These are phyloP conservation scores for Zymoseptoria passerinii DNA, from an alignment of 2,329 filamentous ascomycete species.

Conservation along the genomic window DNA sequence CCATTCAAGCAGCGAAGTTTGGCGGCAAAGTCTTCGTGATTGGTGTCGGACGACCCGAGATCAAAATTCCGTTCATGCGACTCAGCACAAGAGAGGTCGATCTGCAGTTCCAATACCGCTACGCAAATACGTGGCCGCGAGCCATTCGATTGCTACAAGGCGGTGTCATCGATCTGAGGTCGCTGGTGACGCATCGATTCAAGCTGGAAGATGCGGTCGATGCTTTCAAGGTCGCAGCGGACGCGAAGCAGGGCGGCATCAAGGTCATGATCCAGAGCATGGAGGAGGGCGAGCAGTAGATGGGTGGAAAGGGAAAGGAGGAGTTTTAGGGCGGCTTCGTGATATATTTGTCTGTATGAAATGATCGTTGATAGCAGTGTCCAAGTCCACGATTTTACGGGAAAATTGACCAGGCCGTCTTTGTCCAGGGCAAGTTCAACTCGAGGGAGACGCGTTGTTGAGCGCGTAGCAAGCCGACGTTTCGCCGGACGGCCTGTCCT, in stretches of 20 bases:
- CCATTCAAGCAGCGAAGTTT: conserved; percentile 87
- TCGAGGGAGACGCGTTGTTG: neutral
- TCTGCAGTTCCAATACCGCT: conserved; percentile 93
- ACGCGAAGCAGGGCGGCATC: conserved; percentile 89
- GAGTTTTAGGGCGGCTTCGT: neutral
- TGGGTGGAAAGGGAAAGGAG: neutral
- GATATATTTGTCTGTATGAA: neutral
- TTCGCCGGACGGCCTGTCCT: neutral
- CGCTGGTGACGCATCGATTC: conserved; percentile 82
- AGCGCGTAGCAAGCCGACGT: neutral
- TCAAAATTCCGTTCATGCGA: conserved; percentile 92
- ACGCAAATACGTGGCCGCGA: conserved; percentile 91
- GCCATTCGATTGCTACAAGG: conserved; percentile 82
- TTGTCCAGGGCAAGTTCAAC: too few species aligned
- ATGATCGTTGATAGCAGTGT: neutral
- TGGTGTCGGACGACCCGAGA: conserved; percentile 89
- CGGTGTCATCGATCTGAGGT: conserved; percentile 71
- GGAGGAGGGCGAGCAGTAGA: conserved; percentile 29
- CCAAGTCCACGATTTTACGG: neutral
- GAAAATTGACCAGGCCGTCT: neutral
- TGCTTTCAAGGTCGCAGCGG: conserved; percentile 80
- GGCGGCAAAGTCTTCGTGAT: conserved; percentile 97
- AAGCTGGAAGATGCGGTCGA: conserved; percentile 76
- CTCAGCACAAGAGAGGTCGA: conserved; percentile 87
- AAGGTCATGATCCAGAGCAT: conserved; percentile 87